Base-by-base conservation (phyloP, 2,329 filamentous ascomycete genomes). In the Botrytis squamosa region DNA sequence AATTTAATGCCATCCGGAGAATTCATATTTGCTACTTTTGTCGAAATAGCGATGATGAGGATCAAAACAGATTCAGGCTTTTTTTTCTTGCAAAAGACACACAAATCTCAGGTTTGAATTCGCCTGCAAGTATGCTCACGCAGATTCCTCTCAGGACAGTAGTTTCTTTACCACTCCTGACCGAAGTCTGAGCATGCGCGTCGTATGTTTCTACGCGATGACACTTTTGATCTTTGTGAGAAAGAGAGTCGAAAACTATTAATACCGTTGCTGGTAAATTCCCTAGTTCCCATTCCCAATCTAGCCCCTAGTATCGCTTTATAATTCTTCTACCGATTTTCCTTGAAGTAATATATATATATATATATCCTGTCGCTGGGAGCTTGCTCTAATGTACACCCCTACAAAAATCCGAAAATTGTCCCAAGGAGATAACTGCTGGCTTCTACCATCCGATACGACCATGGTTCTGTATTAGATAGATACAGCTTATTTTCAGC, bases 201-300 rank as follows among this genome's bases (percentile, higher is more conserved):
- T 38, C 1, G 38, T 8, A 10, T 38, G 38, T 38, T 1, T 10
- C 38, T 38, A 10, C 38, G 38, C 7, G 38, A 38, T 40, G 5
- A 55, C 1, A 29, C 0, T 16, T 29, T 29, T 29, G 3, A 1
- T 16, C n/a, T n/a, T 55, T 29, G n/a, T 29, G 5, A 16, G 52
- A 29, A 16, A n/a, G 12, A 55, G 14, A 3, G 3, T 55, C 6
- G 14, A 3, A 8, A 8, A 29, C 5, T 16, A 29, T 18, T 18
- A 18, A 29, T 55, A 55, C 12, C 10, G 16, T n/a, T 3, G 2
- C 25, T n/a, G 12, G 12, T 1, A n/a, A 12, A 52, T 5, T 52
- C 4, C 4, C 4, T 14, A 14, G 10, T 49, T 0, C 3, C 9
- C 20, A 0, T 25, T 49, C 4, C 49, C 2, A n/a, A 16, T 7